Conservation (phyloP, 2,329 filamentous ascomycete genomes). For the Bertia moriformis region DNA sequence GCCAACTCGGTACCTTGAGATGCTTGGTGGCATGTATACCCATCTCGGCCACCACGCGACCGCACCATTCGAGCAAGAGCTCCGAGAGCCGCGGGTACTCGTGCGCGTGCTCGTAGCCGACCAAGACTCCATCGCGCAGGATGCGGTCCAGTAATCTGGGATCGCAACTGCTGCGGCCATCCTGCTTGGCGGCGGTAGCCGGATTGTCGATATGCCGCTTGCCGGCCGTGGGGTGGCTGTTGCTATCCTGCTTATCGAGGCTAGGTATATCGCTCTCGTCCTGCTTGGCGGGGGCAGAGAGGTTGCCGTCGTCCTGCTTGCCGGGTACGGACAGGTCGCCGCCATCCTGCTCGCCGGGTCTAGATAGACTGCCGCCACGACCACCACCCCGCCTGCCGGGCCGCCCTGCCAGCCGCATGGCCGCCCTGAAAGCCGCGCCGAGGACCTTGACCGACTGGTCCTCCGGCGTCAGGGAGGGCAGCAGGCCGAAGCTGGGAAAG, state of each 20-base stretch:
- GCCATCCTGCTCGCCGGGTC: constrained; percentile 3
- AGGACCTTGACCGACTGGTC: constrained; percentile 54
- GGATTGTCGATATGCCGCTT: too few relatives aligned
- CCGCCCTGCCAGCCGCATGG: constrained; percentile 45
- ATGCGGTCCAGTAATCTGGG: background rate
- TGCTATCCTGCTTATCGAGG: constrained; percentile 7
- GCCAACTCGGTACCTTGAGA: background rate
- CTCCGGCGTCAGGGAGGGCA: constrained; percentile 66
- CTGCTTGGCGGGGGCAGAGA: too few relatives aligned
- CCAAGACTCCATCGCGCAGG: background rate
- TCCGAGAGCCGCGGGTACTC: background rate
- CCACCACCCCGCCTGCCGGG: too few relatives aligned
- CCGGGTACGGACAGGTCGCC: too few relatives aligned
- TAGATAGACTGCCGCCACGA: constrained; percentile 19
- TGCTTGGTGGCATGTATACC: background rate
- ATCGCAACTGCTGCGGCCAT: too few relatives aligned
- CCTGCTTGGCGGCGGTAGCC: too few relatives aligned
- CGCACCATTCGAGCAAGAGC: background rate
- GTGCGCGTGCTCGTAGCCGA: background rate
- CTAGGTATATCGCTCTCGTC: too few relatives aligned
- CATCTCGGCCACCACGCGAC: background rate
- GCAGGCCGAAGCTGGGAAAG: constrained; percentile 57
- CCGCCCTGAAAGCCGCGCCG: constrained; percentile 45
- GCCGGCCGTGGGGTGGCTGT: background rate
- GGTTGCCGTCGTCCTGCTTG: too few relatives aligned